A percentile compares a stretch with the other conserved stretches of the same genome.
These are phyloP conservation scores for Aspergillus panamensis DNA, from an alignment of 495 filamentous ascomycete species.

Conservation along the genomic window DNA sequence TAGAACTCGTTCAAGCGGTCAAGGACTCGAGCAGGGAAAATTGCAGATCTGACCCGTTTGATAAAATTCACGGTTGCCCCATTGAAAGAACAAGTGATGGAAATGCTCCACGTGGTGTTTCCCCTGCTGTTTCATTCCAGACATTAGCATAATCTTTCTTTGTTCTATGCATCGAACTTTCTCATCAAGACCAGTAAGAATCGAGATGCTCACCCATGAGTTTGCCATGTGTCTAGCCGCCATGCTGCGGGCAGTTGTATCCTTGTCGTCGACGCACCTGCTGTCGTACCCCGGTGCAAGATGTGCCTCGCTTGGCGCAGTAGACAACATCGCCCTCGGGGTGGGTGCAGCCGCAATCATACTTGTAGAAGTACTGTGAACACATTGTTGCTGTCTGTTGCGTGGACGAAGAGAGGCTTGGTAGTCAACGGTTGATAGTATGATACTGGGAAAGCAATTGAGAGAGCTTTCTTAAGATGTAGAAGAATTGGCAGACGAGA, in stretches of 20 bases:
- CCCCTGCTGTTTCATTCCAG: not conserved
- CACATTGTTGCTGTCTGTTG: slow-evolving; percentile 31
- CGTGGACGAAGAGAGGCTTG: not conserved
- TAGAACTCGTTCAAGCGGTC: slow-evolving; percentile 10
- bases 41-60: not conserved
- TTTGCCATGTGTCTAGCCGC: slow-evolving; percentile 24
- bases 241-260: slow-evolving; percentile 39
- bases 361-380: slow-evolving; percentile 41
- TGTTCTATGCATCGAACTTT: not conserved
- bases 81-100: not conserved
- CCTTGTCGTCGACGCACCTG: slow-evolving; percentile 35
- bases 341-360: slow-evolving; percentile 41
- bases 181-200: too few species aligned
- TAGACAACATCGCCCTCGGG: slow-evolving; percentile 36
- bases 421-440: not conserved
- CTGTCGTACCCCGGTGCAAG: slow-evolving; percentile 37
- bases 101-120: not conserved
- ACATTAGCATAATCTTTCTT: not conserved
- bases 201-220: too few species aligned
- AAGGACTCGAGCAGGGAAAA: not conserved
- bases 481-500: slow-evolving; percentile 1
- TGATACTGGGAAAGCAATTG: not conserved
- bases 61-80: not conserved
- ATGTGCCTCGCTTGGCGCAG: slow-evolving; percentile 37
- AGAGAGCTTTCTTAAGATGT: not conserved